phyloP scores from a whole-genome alignment of 192 early-diverging fungal genomes.

The Linnemannia zychae region DNA sequence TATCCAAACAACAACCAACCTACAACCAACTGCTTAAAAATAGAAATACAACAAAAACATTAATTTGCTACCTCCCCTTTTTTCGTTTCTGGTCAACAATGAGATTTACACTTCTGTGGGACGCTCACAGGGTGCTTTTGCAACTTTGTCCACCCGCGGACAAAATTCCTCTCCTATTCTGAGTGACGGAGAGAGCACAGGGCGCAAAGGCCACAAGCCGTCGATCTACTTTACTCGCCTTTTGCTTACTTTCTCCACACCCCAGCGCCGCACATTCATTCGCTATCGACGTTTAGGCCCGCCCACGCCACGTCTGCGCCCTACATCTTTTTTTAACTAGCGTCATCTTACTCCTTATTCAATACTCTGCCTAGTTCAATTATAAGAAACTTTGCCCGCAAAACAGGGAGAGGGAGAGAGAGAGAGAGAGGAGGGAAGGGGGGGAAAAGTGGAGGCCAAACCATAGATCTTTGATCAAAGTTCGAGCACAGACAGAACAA shows the following conservation, averaged over 20 bases:
- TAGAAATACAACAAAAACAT: background rate
- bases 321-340: background rate
- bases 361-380: background rate
- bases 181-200: background rate
- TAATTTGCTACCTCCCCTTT: background rate
- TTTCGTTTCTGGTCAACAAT: background rate
- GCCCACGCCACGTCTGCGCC: too few relatives aligned
- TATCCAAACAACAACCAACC: too few relatives aligned
- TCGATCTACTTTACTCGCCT: background rate
- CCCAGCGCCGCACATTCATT: background rate
- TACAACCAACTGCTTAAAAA: background rate
- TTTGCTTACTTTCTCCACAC: background rate
- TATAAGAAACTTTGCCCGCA: background rate
- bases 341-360: background rate
- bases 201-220: background rate
- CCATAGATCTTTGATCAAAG: conserved; percentile 8
- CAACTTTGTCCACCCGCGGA: too few relatives aligned
- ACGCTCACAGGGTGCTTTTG: background rate
- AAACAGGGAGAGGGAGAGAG: background rate
- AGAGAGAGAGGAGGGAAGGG: too few relatives aligned
- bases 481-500: background rate
- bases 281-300: too few relatives aligned
- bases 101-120: background rate
- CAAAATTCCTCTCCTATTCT: background rate
- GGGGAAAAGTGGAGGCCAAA: too few relatives aligned